Percentiles rank a stretch among this genome's conserved stretches.
phyloP scores from a whole-genome alignment of 2,329 filamentous ascomycete genomes.

The Penicillium sp. region DNA sequence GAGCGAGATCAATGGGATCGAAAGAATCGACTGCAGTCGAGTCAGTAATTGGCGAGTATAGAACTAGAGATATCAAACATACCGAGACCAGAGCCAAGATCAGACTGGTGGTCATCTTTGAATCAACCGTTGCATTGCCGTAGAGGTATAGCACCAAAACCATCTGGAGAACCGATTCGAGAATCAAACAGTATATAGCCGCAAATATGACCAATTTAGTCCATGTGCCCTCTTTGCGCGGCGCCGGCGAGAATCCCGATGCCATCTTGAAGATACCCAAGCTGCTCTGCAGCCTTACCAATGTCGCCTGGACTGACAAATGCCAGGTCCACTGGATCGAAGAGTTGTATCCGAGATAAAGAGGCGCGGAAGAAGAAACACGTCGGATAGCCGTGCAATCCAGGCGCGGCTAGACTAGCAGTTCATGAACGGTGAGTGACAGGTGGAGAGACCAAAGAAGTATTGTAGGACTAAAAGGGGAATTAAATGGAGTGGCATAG shows the following conservation, averaged over 20 bases:
- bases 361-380: conserved; percentile 2
- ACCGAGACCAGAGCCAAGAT: conserved; percentile 39
- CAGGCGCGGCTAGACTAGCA: conserved; percentile 4
- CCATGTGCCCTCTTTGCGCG: conserved; percentile 33
- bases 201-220: conserved; percentile 38
- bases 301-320: neutral
- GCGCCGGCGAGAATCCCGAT: conserved; percentile 12
- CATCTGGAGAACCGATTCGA: conserved; percentile 37
- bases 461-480: conserved; percentile 16
- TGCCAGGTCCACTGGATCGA: neutral
- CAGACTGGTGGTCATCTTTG: conserved; percentile 40
- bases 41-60: neutral
- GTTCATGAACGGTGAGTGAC: conserved; percentile 5
- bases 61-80: conserved; percentile 12
- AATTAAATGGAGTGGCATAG: conserved; percentile 10
- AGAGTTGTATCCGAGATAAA: neutral
- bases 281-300: conserved; percentile 8
- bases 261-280: conserved; percentile 17
- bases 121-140: conserved; percentile 35
- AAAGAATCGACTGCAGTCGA: conserved; percentile 34
- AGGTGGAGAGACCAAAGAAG: conserved; percentile 3
- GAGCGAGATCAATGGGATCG: conserved; percentile 36
- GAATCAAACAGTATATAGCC: conserved; percentile 35
- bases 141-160: conserved; percentile 38
- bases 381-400: conserved; percentile 10